A percentile compares a stretch with the other conserved stretches of the same genome.
Conservation (phyloP, 257 asterid genomes). For the Jasminum sambac region DNA sequence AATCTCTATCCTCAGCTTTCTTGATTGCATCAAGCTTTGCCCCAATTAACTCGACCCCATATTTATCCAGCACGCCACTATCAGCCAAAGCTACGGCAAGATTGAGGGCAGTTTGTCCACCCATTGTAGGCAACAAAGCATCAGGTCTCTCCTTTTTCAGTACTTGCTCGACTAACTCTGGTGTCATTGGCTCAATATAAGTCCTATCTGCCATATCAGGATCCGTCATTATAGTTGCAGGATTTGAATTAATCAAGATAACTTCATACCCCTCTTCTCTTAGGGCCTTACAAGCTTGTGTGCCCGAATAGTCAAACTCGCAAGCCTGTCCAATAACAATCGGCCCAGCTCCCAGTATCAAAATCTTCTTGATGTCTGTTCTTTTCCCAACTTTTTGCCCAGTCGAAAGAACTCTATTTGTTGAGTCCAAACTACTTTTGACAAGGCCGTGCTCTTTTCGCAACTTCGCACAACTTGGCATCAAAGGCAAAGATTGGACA, state of each 20-base stretch:
- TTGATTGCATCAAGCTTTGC: conserved; percentile 93
- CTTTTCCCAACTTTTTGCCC: conserved; percentile 54
- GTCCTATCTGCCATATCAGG: conserved; percentile 92
- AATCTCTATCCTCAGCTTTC: conserved; percentile 96
- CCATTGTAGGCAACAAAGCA: conserved; percentile 96
- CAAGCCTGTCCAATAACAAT: conserved; percentile 98
- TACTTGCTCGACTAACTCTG: conserved; percentile 92
- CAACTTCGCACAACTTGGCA: conserved; percentile 45
- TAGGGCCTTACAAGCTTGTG: conserved; percentile 98
- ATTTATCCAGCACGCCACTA: conserved; percentile 89
- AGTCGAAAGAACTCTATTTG: conserved; percentile 32
- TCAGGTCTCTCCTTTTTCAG: conserved; percentile 93
- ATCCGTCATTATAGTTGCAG: conserved; percentile 98
- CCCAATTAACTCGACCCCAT: conserved; percentile 95
- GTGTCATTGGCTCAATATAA: conserved; percentile 97
- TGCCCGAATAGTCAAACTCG: conserved; percentile 96
- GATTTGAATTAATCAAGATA: conserved; percentile 84
- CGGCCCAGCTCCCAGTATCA: conserved; percentile 96
- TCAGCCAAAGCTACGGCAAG: conserved; percentile 93
- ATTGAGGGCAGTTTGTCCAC: conserved; percentile 97
- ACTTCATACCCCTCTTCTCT: conserved; percentile 97
- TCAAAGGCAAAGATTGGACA: conserved; percentile 35
- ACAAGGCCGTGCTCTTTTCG: conserved; percentile 25
- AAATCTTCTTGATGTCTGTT: conserved; percentile 81
- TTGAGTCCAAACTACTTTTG: conserved; percentile 22